These are phyloP conservation scores for Dipodascus albidus DNA, from an alignment of 805 yeast species.

Conservation along the genomic window DNA sequence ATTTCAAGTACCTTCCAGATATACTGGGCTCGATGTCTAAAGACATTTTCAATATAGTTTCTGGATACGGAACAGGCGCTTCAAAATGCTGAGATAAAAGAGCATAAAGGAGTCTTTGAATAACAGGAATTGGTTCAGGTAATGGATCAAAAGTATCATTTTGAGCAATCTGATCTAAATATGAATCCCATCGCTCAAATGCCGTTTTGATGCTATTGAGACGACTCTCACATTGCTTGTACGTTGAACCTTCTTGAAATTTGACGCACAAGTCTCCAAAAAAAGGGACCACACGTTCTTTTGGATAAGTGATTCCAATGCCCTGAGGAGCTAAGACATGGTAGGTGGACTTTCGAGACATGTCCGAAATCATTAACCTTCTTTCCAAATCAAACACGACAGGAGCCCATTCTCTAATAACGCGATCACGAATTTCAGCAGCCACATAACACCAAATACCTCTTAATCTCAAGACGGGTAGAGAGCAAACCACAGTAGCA, in stretches of 20 bases:
- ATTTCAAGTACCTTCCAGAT: conserved; percentile 32
- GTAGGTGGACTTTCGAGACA: conserved; percentile 46
- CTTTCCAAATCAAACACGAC: conserved; percentile 82
- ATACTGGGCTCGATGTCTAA: conserved; percentile 51
- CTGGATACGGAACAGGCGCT: conserved; percentile 16
- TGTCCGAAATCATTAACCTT: conserved; percentile 48
- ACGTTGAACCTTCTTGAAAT: conserved; percentile 26
- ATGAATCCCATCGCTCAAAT: conserved; percentile 74
- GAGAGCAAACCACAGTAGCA: conserved; percentile 70
- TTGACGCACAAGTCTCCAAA: conserved; percentile 74
- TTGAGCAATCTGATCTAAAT: conserved; percentile 39
- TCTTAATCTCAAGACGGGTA: conserved; percentile 64
- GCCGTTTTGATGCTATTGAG: conserved; percentile 61
- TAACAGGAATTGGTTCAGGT: conserved; percentile 21
- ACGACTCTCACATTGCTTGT: conserved; percentile 50
- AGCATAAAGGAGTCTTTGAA: conserved; percentile 33
- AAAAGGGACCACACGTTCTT: conserved; percentile 72
- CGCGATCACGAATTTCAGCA: conserved; percentile 42
- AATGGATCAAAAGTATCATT: conserved; percentile 24
- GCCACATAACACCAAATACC: conserved; percentile 69
- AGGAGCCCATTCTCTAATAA: conserved; percentile 83
- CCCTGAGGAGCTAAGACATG: conserved; percentile 83
- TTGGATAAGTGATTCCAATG: conserved; percentile 64
- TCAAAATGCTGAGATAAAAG: conserved; percentile 35
- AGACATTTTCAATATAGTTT: conserved; percentile 54